These are phyloP conservation scores for Pseudofabraea citricarpa DNA, from an alignment of 2,329 filamentous ascomycete species.

Conservation along the genomic window DNA sequence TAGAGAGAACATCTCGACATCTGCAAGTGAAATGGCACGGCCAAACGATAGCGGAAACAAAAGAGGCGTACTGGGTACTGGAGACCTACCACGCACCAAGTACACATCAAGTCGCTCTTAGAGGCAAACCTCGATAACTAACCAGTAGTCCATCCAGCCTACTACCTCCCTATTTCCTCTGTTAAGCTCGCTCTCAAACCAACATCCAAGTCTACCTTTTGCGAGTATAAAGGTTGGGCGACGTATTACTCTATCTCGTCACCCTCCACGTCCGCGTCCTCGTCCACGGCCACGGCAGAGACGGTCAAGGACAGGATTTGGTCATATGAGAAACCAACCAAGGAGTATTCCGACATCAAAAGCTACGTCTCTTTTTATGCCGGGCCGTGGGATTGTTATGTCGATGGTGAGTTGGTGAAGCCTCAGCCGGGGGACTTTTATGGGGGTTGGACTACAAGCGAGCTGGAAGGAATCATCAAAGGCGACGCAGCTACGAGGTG, in stretches of 20 bases:
- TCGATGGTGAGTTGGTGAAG: constrained; percentile 55
- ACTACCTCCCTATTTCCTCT: constrained; percentile 51
- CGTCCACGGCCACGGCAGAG: constrained; percentile 27
- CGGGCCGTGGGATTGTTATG: constrained; percentile 57
- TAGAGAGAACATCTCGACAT: constrained; percentile 49
- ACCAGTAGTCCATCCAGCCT: constrained; percentile 39
- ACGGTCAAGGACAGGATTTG: constrained; percentile 49
- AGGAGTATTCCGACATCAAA: constrained; percentile 46
- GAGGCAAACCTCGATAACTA: constrained; percentile 1
- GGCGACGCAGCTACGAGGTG: constrained; percentile 28
- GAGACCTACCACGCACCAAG: constrained; percentile 60
- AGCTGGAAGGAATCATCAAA: constrained; percentile 49
- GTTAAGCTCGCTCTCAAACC: constrained; percentile 41
- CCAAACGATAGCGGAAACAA: constrained; percentile 52
- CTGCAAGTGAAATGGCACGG: constrained; percentile 52
- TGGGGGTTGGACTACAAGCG: constrained; percentile 58
- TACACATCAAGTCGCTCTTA: constrained; percentile 18
- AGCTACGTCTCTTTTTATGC: constrained; percentile 56
- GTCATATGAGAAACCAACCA: constrained; percentile 52
- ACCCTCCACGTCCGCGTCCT: too few species aligned
- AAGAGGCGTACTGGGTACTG: constrained; percentile 55
- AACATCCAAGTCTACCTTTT: constrained; percentile 42
- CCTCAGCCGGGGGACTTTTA: constrained; percentile 59
- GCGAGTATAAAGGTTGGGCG: constrained; percentile 58
- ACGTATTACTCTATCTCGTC: constrained; percentile 50